These are phyloP conservation scores for Sporothrix pseudoabietina DNA, from an alignment of 2,329 filamentous ascomycete genomes.

Conservation along the genomic window DNA sequence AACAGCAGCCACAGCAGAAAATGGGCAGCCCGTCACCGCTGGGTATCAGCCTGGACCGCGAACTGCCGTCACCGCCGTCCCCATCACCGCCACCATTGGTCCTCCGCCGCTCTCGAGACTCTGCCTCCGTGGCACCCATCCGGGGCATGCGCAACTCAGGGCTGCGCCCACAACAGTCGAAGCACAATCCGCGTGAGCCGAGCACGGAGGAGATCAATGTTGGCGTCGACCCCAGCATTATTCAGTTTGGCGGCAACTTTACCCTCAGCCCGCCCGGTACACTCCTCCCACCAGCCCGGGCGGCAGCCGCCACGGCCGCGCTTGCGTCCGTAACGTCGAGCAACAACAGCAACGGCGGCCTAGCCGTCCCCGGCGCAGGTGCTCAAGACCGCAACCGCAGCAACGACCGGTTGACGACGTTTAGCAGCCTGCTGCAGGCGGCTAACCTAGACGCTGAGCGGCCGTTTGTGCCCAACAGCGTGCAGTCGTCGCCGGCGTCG, in stretches of 20 bases:
- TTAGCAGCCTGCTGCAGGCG: constrained; percentile 57
- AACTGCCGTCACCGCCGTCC: constrained; percentile 37
- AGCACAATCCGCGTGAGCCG: constrained; percentile 40
- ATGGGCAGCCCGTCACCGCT: constrained; percentile 20
- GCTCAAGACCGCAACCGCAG: constrained; percentile 28
- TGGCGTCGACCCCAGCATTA: constrained; percentile 53
- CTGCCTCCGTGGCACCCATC: constrained; percentile 41
- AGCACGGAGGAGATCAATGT: constrained; percentile 56
- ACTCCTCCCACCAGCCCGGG: not conserved
- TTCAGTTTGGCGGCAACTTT: constrained; percentile 36
- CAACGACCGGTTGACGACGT: constrained; percentile 48
- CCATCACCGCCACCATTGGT: constrained; percentile 26
- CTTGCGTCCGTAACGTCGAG: not conserved
- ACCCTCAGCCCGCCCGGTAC: not conserved
- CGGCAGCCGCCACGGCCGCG: not conserved
- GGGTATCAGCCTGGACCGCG: not conserved
- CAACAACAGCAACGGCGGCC: not conserved
- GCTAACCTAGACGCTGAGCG: constrained; percentile 49
- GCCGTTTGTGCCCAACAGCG: constrained; percentile 46
- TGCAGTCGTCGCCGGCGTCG: constrained; percentile 28
- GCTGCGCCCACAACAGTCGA: constrained; percentile 25
- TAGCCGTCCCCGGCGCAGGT: not conserved
- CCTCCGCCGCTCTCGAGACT: constrained; percentile 29
- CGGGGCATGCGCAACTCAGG: constrained; percentile 45
- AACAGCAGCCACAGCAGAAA: not conserved